Percentiles rank a stretch among this genome's conserved stretches.
These are phyloP conservation scores for Hyparrhenia diplandra DNA, from an alignment of 176 grass and related monocot species.

Conservation along the genomic window DNA sequence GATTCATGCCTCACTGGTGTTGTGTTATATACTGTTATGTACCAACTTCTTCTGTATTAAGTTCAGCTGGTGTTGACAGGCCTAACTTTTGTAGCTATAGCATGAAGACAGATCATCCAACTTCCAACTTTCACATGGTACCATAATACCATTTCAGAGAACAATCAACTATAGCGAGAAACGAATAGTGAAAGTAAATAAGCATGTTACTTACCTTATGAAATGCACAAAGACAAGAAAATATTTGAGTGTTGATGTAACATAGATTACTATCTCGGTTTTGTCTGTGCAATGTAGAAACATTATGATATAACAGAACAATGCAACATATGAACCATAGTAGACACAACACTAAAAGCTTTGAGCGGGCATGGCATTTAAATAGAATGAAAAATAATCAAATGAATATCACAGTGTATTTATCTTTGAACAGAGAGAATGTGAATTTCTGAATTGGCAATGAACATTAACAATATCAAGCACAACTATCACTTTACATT, in stretches of 20 bases:
- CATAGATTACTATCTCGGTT: neutral
- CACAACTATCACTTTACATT: constrained; percentile 14
- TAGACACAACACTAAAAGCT: neutral
- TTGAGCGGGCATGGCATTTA: neutral
- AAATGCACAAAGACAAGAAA: neutral
- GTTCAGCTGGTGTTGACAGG: neutral
- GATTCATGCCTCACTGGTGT: no score
- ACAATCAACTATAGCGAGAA: neutral
- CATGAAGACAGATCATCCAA: neutral
- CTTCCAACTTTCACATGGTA: neutral
- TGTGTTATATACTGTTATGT: neutral
- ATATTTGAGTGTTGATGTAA: neutral
- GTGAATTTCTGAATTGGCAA: neutral
- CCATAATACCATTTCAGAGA: neutral
- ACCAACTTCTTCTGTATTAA: neutral
- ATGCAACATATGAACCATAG: neutral
- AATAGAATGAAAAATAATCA: neutral
- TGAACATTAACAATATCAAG: constrained; percentile 10
- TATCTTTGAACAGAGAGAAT: neutral
- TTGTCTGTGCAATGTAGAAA: neutral
- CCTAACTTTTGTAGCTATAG: neutral
- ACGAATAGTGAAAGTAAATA: neutral
- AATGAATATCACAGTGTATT: neutral
- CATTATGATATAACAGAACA: no score
- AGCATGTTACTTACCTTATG: constrained; percentile 3